Evolutionary conservation across 73 alveolate genomes (phyloP), one percentile per base, ranked within the genome.

Genomic region (Paramecium pentaurelia): DNA sequence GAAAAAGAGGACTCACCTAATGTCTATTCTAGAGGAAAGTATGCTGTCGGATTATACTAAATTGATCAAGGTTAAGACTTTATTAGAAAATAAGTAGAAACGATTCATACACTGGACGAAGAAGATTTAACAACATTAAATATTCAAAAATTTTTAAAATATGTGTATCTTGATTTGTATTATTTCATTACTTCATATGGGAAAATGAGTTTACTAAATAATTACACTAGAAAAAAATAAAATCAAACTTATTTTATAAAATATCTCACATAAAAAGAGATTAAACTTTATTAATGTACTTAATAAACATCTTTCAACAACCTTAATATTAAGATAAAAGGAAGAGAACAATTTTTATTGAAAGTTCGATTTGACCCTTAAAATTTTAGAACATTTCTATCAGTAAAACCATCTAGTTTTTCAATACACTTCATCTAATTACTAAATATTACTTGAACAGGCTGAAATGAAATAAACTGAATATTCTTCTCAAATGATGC

Each of bases 41-140:
- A 30, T 22, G 8, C 80, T 8, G 4, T 1, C 22, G 80, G 80
- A 4, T 4, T 3, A 16, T 45, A 60, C 0, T 3, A 22, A 0
- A 7, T 25, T 10, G 8, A 22, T 60, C 0, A 27, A 30, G 38
- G 16, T 2, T 20, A 4, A 30, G 80, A 60, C 3, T 20, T 4
- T 3, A 60, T 60, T 34, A 60, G 80, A 16, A 27, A 60, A 27
- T 37, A 88, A 71, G 68, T 44, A n/a, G 94, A 88, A 49, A 64
- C 64, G 4, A 68, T 60, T 60, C 80, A 27, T 60, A 60, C 22
- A 60, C 80, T 22, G 80, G 80, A 22, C 8, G 18, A 10, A 30
- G 7, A 60, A 60, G 80, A 34, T 60, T 60, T 60, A 60, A 60
- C 22, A 22, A 20, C 7, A 27, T 30, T 30, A 9, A 18, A 22